A percentile compares a stretch with the other conserved stretches of the same genome.
Evolutionary conservation across 2,329 filamentous ascomycete species (phyloP).

Genomic region (Diplocarpon rosae): DNA sequence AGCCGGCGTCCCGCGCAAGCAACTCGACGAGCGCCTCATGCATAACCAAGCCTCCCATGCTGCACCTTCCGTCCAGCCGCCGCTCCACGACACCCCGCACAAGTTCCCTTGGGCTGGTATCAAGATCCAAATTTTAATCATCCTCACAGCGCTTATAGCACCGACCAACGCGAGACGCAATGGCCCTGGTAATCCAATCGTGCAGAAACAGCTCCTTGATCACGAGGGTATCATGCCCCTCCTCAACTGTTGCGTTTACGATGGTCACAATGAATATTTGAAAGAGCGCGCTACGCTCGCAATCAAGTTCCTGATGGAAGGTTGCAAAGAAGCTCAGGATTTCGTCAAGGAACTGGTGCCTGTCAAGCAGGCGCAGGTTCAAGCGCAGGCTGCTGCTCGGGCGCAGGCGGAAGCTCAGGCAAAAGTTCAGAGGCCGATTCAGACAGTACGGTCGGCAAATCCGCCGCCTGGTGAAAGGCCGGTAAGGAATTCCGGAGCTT

Average conservation of each 20-base stretch:
- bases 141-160: constrained; percentile 80
- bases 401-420: constrained; percentile 9
- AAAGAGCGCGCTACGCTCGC: constrained; percentile 84
- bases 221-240: constrained; percentile 80
- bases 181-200: constrained; percentile 55
- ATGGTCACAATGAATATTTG: constrained; percentile 89
- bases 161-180: constrained; percentile 54
- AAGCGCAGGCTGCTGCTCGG: constrained; percentile 14
- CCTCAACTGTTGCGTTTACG: constrained; percentile 80
- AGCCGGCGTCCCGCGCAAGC: constrained; percentile 74
- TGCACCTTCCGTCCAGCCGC: constrained; percentile 30
- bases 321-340: constrained; percentile 60
- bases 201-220: constrained; percentile 78
- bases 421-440: background rate
- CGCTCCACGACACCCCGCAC: constrained; percentile 51
- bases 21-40: constrained; percentile 41
- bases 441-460: background rate
- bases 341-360: constrained; percentile 48
- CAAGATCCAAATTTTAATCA: constrained; percentile 86
- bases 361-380: constrained; percentile 20
- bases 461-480: background rate
- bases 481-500: background rate
- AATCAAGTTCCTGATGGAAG: constrained; percentile 72
- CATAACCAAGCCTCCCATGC: constrained; percentile 10
- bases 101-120: constrained; percentile 62